Evolutionary conservation across 164 flowering plant genomes (phyloP).

Genomic region (Euptelea pleiosperma): DNA sequence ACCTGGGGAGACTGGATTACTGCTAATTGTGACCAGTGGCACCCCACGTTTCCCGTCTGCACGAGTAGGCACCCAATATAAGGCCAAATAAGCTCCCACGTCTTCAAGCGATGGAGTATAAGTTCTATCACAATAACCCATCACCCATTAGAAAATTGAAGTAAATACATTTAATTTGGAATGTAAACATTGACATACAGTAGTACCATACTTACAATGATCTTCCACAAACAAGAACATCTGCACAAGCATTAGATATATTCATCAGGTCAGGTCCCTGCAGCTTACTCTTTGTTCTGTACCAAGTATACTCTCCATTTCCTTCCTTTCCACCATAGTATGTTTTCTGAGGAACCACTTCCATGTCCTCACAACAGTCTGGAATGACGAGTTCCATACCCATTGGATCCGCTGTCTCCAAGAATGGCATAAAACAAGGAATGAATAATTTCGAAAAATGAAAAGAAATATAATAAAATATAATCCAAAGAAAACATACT

Average conservation of each 20-base stretch:
- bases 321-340: conserved; percentile 98
- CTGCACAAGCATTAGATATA: conserved; percentile 36
- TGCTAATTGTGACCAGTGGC: conserved; percentile 59
- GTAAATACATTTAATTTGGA: background rate
- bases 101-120: conserved; percentile 86
- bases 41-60: conserved; percentile 71
- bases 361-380: conserved; percentile 62
- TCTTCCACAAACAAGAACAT: conserved; percentile 44
- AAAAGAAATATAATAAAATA: background rate
- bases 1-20: conserved; percentile 78
- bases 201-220: conserved; percentile 51
- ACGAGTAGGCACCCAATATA: conserved; percentile 87
- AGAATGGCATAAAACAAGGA: conserved; percentile 3
- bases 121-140: conserved; percentile 38
- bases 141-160: conserved; percentile 6
- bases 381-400: conserved; percentile 72
- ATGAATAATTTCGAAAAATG: background rate
- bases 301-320: conserved; percentile 75
- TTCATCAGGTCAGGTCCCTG: conserved; percentile 47
- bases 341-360: conserved; percentile 58
- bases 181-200: background rate
- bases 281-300: conserved; percentile 52
- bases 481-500: background rate
- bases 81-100: conserved; percentile 78
- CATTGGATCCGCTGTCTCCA: conserved; percentile 70